Conservation (phyloP, 768 basidiomycete genomes). For the Pleurotus sapidus region DNA sequence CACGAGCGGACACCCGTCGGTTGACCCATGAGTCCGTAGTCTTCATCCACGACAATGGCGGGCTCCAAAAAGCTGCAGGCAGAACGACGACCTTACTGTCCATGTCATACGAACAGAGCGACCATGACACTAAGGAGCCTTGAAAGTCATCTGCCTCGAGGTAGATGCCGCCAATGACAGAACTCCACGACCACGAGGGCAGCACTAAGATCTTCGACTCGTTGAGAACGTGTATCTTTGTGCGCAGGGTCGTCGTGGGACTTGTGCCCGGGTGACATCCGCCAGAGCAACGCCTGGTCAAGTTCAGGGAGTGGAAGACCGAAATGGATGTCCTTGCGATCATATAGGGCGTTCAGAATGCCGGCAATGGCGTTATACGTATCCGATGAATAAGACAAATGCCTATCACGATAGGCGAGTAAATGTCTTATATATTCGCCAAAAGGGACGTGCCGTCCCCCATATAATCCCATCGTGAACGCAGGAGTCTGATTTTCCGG, state of each 20-base stretch:
- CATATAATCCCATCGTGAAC: background rate
- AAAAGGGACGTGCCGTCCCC: background rate
- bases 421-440: background rate
- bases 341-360: background rate
- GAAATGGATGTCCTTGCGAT: background rate
- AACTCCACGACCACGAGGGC: constrained; percentile 2
- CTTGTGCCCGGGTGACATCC: background rate
- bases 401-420: background rate
- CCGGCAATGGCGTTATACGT: background rate
- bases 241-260: background rate
- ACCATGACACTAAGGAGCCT: constrained; percentile 3
- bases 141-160: background rate
- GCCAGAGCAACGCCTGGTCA: background rate
- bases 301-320: background rate
- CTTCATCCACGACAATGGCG: background rate
- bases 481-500: background rate
- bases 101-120: background rate
- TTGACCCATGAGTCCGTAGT: background rate
- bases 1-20: background rate
- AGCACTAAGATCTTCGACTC: background rate
- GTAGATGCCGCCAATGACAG: background rate
- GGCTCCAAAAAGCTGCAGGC: background rate
- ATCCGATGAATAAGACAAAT: background rate
- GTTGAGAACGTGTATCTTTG: background rate
- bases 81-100: background rate